phyloP scores from a whole-genome alignment of 768 basidiomycete genomes.

The Collybiopsis luxurians region DNA sequence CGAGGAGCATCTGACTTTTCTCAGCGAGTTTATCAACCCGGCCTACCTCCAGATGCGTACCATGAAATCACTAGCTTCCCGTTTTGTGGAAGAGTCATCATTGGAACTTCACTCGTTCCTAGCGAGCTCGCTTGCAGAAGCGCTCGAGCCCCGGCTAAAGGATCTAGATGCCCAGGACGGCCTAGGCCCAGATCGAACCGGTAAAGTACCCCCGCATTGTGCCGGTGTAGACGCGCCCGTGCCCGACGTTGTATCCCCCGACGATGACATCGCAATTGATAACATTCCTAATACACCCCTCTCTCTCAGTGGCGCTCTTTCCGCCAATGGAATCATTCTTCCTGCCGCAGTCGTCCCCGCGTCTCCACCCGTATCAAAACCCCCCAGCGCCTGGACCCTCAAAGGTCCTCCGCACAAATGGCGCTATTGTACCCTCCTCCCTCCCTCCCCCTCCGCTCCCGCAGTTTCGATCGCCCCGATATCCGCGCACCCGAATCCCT shows the following conservation, averaged over 20 bases:
- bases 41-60: slow-evolving; percentile 85
- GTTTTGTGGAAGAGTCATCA: slow-evolving; percentile 84
- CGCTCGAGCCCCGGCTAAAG: slow-evolving; percentile 63
- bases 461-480: slow-evolving; percentile 48
- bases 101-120: slow-evolving; percentile 91
- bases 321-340: neutral
- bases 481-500: slow-evolving; percentile 49
- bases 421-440: slow-evolving; percentile 77
- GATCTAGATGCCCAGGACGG: slow-evolving; percentile 65
- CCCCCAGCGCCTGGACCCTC: slow-evolving; percentile 55
- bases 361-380: neutral
- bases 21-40: slow-evolving; percentile 83
- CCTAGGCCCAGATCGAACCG: slow-evolving; percentile 49
- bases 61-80: slow-evolving; percentile 71
- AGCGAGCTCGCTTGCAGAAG: slow-evolving; percentile 57
- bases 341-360: neutral
- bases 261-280: neutral
- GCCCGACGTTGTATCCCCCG: neutral
- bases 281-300: neutral
- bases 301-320: neutral
- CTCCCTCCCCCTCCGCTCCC: slow-evolving; percentile 33
- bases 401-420: slow-evolving; percentile 93
- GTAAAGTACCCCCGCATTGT: slow-evolving; percentile 60
- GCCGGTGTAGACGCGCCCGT: slow-evolving; percentile 8
- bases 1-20: slow-evolving; percentile 62